Percentiles rank a stretch among this genome's conserved stretches.
phyloP scores from a whole-genome alignment of 257 asterid species.

The Solanum sejunctum region DNA sequence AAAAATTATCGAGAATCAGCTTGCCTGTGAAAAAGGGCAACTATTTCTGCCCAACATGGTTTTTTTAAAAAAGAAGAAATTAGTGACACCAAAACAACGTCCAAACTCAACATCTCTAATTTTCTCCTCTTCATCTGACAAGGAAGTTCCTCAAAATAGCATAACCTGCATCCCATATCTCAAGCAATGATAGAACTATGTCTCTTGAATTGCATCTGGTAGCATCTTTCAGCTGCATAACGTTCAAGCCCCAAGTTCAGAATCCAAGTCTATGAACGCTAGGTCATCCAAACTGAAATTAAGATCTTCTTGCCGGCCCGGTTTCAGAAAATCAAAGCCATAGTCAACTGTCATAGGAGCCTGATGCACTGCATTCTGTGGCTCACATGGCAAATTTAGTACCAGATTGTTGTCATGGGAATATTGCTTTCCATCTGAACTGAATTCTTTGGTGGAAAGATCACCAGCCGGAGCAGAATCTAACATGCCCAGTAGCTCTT shows the following conservation, averaged over 20 bases:
- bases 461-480: neutral
- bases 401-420: neutral
- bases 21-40: neutral
- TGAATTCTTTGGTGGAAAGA: neutral
- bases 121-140: neutral
- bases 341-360: conserved; percentile 5
- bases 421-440: neutral
- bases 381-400: neutral
- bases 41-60: neutral
- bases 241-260: conserved; percentile 11
- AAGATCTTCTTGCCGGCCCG: conserved; percentile 48
- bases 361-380: neutral
- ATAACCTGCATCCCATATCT: neutral
- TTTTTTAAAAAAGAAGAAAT: neutral
- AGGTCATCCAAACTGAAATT: conserved; percentile 28
- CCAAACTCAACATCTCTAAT: neutral
- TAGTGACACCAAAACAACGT: neutral
- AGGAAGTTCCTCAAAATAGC: neutral
- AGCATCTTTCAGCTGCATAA: neutral
- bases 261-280: conserved; percentile 14
- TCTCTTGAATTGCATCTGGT: neutral
- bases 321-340: conserved; percentile 43
- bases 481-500: conserved; percentile 34
- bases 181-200: neutral
- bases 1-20: conserved; percentile 18